phyloP scores from a whole-genome alignment of 768 basidiomycete genomes.

The Dentipellis sp. region DNA sequence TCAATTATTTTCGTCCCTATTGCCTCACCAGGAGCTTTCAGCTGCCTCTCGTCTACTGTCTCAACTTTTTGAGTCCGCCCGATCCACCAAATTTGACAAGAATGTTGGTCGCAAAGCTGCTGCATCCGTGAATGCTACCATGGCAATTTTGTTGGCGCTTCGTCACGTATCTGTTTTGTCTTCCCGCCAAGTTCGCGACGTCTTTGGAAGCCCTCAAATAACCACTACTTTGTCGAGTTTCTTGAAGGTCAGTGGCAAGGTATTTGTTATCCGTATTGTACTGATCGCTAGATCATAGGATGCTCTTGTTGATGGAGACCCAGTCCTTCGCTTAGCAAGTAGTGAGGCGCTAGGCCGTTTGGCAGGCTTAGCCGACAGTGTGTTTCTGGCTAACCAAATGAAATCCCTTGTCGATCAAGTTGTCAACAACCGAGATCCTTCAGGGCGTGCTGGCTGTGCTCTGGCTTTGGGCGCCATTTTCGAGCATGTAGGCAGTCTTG shows the following conservation, averaged over 20 bases:
- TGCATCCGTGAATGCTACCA: slow-evolving; percentile 67
- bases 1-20: slow-evolving; percentile 72
- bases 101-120: slow-evolving; percentile 85
- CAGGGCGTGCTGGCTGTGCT: slow-evolving; percentile 88
- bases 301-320: slow-evolving; percentile 72
- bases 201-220: slow-evolving; percentile 56
- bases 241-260: slow-evolving; percentile 54
- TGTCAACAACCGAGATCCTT: slow-evolving; percentile 88
- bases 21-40: slow-evolving; percentile 67
- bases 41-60: slow-evolving; percentile 45
- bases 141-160: slow-evolving; percentile 66
- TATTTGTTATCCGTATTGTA: neutral
- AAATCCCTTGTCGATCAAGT: slow-evolving; percentile 90
- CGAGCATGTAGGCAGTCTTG: slow-evolving; percentile 86
- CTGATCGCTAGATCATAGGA: slow-evolving; percentile 36
- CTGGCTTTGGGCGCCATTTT: slow-evolving; percentile 90
- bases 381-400: slow-evolving; percentile 77
- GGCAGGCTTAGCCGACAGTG: slow-evolving; percentile 72
- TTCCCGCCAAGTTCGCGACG: slow-evolving; percentile 53
- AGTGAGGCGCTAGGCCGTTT: slow-evolving; percentile 88
- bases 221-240: slow-evolving; percentile 56
- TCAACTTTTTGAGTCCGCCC: slow-evolving; percentile 53
- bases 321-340: slow-evolving; percentile 62
- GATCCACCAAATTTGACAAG: slow-evolving; percentile 74
- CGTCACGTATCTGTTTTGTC: slow-evolving; percentile 42